phyloP scores from a whole-genome alignment of 2,329 filamentous ascomycete genomes.

The Trichophyton benhamiae region DNA sequence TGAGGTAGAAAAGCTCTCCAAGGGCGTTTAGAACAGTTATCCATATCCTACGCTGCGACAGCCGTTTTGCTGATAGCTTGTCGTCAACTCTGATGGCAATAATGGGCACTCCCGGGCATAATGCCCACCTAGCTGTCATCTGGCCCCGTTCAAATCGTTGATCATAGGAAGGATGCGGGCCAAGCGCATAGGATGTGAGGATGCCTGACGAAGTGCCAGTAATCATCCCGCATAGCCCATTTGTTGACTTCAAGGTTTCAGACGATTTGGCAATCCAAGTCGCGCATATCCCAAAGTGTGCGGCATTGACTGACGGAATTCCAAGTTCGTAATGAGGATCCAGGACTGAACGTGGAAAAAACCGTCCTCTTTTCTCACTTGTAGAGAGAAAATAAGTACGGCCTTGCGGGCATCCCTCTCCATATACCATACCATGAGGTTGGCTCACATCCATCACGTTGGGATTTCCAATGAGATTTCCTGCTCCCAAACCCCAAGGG shows the following conservation, averaged over 20 bases:
- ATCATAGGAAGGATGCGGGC: conserved; percentile 46
- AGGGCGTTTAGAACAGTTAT: conserved; percentile 88
- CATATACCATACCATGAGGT: conserved; percentile 67
- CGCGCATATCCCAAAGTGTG: conserved; percentile 59
- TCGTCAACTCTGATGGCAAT: conserved; percentile 75
- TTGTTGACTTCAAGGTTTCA: conserved; percentile 56
- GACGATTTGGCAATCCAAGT: conserved; percentile 85
- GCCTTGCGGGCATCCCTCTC: conserved; percentile 76
- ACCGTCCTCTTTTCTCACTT: conserved; percentile 64
- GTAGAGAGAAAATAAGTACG: conserved; percentile 63
- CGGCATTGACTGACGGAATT: conserved; percentile 61
- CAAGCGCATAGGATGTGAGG: conserved; percentile 68
- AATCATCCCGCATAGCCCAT: conserved; percentile 69
- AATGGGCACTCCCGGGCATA: conserved; percentile 88
- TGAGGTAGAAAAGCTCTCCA: conserved; percentile 80
- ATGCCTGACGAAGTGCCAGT: conserved; percentile 73
- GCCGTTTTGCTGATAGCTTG: conserved; percentile 59
- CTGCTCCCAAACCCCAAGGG: conserved; percentile 66
- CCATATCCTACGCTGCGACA: conserved; percentile 62
- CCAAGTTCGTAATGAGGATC: conserved; percentile 54
- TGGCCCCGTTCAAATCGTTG: conserved; percentile 59
- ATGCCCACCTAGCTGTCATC: conserved; percentile 74
- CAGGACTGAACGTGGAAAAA: conserved; percentile 51
- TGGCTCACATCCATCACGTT: conserved; percentile 90
- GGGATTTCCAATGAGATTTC: conserved; percentile 59